Conservation (phyloP, 2,329 filamentous ascomycete species). For the Calonectria henricotiae region DNA sequence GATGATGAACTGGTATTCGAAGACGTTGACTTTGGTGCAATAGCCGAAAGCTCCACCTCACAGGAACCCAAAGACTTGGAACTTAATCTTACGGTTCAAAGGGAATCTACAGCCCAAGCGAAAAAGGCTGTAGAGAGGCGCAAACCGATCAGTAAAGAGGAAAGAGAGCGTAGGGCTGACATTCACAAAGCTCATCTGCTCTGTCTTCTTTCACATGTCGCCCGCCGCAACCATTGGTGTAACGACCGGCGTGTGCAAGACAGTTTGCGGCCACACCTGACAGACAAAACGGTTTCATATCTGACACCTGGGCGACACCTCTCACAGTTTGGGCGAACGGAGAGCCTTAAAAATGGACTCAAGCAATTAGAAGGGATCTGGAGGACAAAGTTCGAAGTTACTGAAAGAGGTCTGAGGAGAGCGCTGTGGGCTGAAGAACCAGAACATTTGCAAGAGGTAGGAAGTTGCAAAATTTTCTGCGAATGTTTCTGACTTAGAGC, state of each 20-base stretch:
- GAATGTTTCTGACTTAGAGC: conserved; percentile 44
- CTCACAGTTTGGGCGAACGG: conserved; percentile 82
- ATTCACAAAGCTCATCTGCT: conserved; percentile 91
- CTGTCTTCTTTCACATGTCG: conserved; percentile 84
- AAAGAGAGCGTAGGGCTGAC: conserved; percentile 75
- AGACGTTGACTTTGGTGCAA: conserved; percentile 63
- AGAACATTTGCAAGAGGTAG: conserved; percentile 73
- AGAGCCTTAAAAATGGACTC: conserved; percentile 86
- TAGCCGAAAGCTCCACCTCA: conserved; percentile 46
- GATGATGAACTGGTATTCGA: conserved; percentile 65
- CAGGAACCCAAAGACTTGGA: conserved; percentile 61
- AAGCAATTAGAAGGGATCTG: conserved; percentile 79
- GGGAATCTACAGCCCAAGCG: conserved; percentile 54
- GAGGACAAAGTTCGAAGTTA: conserved; percentile 79
- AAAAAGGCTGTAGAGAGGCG: conserved; percentile 61
- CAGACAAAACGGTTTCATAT: conserved; percentile 76
- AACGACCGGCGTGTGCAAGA: conserved; percentile 82
- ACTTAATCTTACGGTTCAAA: conserved; percentile 69
- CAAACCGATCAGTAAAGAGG: conserved; percentile 70
- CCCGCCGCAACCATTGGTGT: conserved; percentile 89
- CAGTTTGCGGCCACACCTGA: conserved; percentile 76
- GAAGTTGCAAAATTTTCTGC: conserved; percentile 42
- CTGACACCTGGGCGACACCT: conserved; percentile 79
- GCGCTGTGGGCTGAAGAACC: conserved; percentile 83
- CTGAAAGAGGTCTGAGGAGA: conserved; percentile 78